Percentiles rank a stretch among this genome's conserved stretches.
These are phyloP conservation scores for Monilinia laxa DNA, from an alignment of 2,329 filamentous ascomycete species.

Conservation along the genomic window DNA sequence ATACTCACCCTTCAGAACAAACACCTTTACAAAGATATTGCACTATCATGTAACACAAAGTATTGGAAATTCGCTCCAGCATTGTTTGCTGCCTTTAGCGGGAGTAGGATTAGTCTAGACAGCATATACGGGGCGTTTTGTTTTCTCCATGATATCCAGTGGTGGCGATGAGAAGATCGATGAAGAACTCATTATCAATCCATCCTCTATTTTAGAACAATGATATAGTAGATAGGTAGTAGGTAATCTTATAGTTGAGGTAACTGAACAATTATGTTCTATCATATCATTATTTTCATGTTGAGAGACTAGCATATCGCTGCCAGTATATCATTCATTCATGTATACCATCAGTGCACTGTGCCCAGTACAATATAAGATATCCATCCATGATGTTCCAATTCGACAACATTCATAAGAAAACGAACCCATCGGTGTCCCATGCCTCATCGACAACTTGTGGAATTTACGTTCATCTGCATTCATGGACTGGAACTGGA, in stretches of 20 bases:
- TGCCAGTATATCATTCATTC: no score
- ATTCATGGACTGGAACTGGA: no score
- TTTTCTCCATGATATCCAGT: constrained; percentile 6
- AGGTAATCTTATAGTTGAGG: neutral
- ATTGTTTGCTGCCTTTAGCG: neutral
- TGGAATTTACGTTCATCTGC: no score
- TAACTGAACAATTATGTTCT: neutral
- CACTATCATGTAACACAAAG: constrained; percentile 52
- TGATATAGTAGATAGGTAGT: neutral
- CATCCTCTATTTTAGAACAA: neutral
- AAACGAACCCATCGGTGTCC: no score
- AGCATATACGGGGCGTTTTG: neutral
- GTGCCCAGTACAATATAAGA: no score
- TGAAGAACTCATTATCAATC: neutral
- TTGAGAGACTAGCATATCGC: no score
- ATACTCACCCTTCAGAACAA: constrained; percentile 45
- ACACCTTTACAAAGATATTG: constrained; percentile 52
- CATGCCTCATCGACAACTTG: no score
- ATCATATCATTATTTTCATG: neutral
- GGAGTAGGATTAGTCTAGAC: neutral
- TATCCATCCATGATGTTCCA: no score
- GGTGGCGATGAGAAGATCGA: neutral
- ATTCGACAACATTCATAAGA: no score
- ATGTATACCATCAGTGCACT: no score
- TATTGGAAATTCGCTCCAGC: neutral